A percentile compares a stretch with the other conserved stretches of the same genome.
Conservation (phyloP, 306 rosid genomes). For the Gillenia trifoliata region DNA sequence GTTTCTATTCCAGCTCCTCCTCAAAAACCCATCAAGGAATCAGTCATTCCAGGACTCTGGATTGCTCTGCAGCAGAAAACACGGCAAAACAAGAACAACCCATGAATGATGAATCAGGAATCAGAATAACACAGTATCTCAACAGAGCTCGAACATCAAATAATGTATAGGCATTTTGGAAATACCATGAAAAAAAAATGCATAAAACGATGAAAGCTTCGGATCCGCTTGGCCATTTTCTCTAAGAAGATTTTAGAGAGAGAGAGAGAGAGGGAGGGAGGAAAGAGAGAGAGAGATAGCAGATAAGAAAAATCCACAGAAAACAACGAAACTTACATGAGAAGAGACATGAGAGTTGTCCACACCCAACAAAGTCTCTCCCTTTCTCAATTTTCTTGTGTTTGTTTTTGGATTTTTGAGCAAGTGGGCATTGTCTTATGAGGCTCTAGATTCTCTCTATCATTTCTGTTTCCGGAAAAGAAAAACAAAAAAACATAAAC, state of each 20-base stretch:
- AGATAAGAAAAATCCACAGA: constrained; percentile 35
- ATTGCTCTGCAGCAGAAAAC: constrained; percentile 10
- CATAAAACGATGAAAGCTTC: constrained; percentile 44
- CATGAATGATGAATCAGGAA: constrained; percentile 38
- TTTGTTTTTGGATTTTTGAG: constrained; percentile 23
- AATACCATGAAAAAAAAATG: constrained; percentile 22
- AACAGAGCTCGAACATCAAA: constrained; percentile 31
- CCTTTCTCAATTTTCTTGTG: constrained; percentile 30
- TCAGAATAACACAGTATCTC: constrained; percentile 12
- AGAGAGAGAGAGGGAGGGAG: constrained; percentile 18
- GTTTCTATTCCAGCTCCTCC: neutral
- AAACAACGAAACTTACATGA: constrained; percentile 49
- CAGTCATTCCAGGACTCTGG: constrained; percentile 19
- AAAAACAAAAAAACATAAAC: neutral
- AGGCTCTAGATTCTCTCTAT: constrained; percentile 55
- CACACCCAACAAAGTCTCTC: constrained; percentile 24
- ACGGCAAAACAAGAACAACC: constrained; percentile 2
- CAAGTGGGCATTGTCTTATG: constrained; percentile 21
- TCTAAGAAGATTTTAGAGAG: constrained; percentile 48
- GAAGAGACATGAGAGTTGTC: constrained; percentile 56
- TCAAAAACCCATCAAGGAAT: constrained; percentile 15
- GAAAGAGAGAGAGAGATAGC: constrained; percentile 2
- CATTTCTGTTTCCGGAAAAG: constrained; percentile 11
- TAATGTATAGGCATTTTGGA: constrained; percentile 13
- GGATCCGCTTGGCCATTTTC: constrained; percentile 72